phyloP scores from a whole-genome alignment of 441 rosid genomes.

The Omphalea diandra region DNA sequence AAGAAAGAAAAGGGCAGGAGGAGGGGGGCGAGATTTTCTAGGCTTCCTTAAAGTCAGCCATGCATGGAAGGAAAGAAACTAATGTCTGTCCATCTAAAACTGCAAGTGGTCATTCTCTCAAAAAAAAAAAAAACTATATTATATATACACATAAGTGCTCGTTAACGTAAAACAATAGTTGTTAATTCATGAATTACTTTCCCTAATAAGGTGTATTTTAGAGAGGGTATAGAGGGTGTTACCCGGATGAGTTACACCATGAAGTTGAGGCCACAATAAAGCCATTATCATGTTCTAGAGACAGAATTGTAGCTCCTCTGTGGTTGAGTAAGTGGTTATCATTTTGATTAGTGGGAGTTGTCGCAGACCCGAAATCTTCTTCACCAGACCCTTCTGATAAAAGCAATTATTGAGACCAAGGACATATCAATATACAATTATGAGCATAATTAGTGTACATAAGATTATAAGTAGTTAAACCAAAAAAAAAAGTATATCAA shows the following conservation, averaged over 20 bases:
- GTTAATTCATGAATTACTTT: no score
- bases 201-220: not conserved
- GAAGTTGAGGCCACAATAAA: constrained; percentile 18
- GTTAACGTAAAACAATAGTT: no score
- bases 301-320: constrained; percentile 14
- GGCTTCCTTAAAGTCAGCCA: constrained; percentile 20
- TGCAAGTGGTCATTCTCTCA: no score
- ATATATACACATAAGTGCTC: no score
- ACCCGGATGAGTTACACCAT: constrained; percentile 39
- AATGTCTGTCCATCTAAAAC: no score
- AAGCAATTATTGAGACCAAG: not conserved
- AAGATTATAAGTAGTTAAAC: no score
- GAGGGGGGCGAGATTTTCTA: constrained; percentile 19
- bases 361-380: constrained; percentile 36
- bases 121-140: no score
- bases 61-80: constrained; percentile 11
- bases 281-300: constrained; percentile 17
- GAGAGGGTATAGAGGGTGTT: constrained; percentile 5
- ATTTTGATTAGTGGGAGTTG: constrained; percentile 10
- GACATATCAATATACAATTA: no score
- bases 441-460: no score
- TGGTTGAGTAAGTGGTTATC: constrained; percentile 13
- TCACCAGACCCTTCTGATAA: constrained; percentile 40
- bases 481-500: no score
- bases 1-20: not conserved